Base-by-base conservation (phyloP, 345 rosid species). In the Moringa oleifera region DNA sequence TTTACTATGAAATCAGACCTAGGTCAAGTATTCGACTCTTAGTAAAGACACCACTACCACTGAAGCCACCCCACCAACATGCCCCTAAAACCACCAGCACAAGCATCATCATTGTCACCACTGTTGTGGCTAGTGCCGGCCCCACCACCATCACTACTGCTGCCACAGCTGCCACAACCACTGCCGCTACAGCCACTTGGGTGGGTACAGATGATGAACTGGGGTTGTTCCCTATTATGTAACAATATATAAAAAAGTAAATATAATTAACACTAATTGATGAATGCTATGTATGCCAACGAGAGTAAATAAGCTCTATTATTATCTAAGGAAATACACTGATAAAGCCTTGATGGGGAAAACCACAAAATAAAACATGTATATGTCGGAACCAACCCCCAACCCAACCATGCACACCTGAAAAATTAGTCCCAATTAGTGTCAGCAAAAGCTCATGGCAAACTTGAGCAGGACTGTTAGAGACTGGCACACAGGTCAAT, bases 181-280 rank as follows among this genome's bases (percentile, higher is more conserved):
- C 86, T 61, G 87, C 80, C 56, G 77, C 90, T 75, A 88, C 61
- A 75, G 83, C 95, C 83, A 74, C 85, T 83, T 82, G 91, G 85
- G 86, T 82, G 81, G 85, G 81, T 79, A 85, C 68, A 67, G 65
- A 84, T 61, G 89, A 86, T 83, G 92, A 80, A 71, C 81, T 85
- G 85, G 90, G 89, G 84, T 79, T 79, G 71, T 70, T 83, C 82
- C 98, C 97, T 90, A 90, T 81, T 81, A 87, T 68, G 81, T 82
- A 83, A 82, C 76, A 80, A 87, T 78, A 85, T 81, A 75, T 81
- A 75, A 73, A 81, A 80, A 70, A 73, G 51, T 64, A 59, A 73
- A 68, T 73, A 64, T 73, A 53, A 18, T 20, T 28, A 28, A 41
- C 13, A 41, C 47, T 41, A 41, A 15, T 41, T 41, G 12, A 4